Base-by-base conservation (phyloP, 345 rosid genomes). In the thale cress (Arabidopsis thaliana) region DNA sequence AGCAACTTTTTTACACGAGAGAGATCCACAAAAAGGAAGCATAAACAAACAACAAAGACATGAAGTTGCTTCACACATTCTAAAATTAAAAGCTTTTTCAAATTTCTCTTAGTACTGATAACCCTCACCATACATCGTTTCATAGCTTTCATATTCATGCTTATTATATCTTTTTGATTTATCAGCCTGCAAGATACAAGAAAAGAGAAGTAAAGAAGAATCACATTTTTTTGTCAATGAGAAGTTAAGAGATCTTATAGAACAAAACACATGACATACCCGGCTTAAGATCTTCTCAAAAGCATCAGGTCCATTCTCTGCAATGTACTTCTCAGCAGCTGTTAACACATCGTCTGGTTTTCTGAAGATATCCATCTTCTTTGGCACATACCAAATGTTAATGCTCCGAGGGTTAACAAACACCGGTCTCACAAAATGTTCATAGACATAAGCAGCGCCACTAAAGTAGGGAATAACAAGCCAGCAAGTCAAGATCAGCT, bases 351-450 rank as follows among this genome's bases (percentile, higher is more conserved):
- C 98, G 61, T 89, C 98, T 42, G 67, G 84, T 80, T 84, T 80
- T 51, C 87, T 80, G 65, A 82, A 83, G 73, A 69, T 4, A 40
- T 89, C 97, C 80, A 86, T 85, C 90, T 85, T 89, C 84, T 83
- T 89, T 1, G 98, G 98, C 42, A 90, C 85, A 82, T 95, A 93
- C 99, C 98, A 93, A 67, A 95, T 88, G 59, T 95, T 95, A 71
- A 95, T 78, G 46, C 87, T 87, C 67, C 81, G 87, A 13, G 88
- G 97, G 68, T 92, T 95, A 68, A 87, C 28, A 56, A 87, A 86
- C 80, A 92, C 48, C 50, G 94, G 93, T 75, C 99, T 91, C 80
- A 93, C 80, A 67, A 85, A 84, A 77, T 90, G 96, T 65, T 92
- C 93, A 65, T 95, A 95, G 22, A 93, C 96, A 71, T 89, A 89